Conservation (phyloP, 2,329 filamentous ascomycete species). For the Lachnellula occidentalis region DNA sequence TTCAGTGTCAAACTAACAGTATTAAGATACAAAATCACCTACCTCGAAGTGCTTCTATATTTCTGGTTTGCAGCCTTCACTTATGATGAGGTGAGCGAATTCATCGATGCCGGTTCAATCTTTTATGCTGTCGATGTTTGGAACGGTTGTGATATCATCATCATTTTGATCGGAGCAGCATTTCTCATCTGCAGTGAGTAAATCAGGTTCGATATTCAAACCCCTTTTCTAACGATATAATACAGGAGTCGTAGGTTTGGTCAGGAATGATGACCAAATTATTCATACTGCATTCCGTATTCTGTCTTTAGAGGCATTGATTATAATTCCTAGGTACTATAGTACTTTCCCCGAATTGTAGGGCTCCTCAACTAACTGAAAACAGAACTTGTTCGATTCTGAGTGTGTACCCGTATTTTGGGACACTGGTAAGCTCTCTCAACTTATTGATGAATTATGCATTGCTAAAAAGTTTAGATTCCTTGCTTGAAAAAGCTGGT, state of each 20-base stretch:
- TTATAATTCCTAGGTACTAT: constrained; percentile 67
- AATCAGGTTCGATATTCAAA: too few species aligned
- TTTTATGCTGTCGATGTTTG: constrained; percentile 83
- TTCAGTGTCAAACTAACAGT: background rate
- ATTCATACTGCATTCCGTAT: constrained; percentile 82
- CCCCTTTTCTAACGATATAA: too few species aligned
- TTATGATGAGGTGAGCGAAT: constrained; percentile 82
- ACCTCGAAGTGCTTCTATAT: constrained; percentile 68
- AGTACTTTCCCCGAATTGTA: constrained; percentile 9
- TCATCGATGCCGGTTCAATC: constrained; percentile 76
- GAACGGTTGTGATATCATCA: constrained; percentile 68
- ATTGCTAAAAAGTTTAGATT: constrained; percentile 42
- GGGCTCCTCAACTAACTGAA: constrained; percentile 5
- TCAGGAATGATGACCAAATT: constrained; percentile 52
- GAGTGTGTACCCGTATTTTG: constrained; percentile 85
- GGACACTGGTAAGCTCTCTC: constrained; percentile 52
- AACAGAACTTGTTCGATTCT: constrained; percentile 75
- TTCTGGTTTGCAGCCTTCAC: constrained; percentile 83
- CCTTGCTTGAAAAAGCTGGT: constrained; percentile 91
- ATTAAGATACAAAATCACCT: constrained; percentile 51
- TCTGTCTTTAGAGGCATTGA: constrained; percentile 80
- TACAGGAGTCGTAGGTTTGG: constrained; percentile 61
- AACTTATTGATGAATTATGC: background rate
- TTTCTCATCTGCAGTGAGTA: constrained; percentile 68
- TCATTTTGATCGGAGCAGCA: constrained; percentile 65